These are phyloP conservation scores for Camellia lanceoleosa DNA, from an alignment of 148 eudicot species.

Conservation along the genomic window DNA sequence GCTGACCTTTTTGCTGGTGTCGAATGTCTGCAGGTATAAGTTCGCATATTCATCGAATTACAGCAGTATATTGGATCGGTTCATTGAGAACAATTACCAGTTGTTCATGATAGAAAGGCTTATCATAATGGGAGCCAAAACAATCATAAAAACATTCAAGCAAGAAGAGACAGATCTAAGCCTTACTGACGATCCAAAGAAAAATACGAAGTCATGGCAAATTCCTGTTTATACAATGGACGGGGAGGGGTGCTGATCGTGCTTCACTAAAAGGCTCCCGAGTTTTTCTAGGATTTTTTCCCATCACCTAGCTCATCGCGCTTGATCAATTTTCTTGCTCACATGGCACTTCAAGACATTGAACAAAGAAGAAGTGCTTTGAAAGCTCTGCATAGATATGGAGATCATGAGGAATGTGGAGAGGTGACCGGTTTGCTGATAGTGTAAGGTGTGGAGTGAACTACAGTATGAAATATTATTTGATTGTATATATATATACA, in stretches of 20 bases:
- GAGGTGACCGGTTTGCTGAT: neutral
- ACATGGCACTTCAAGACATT: neutral
- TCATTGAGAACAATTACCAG: slow-evolving; percentile 85
- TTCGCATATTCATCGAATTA: slow-evolving; percentile 89
- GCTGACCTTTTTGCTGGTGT: neutral
- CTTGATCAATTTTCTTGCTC: slow-evolving; percentile 11
- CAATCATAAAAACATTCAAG: slow-evolving; percentile 69
- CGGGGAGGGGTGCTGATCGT: slow-evolving; percentile 43
- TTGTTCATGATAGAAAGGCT: slow-evolving; percentile 94
- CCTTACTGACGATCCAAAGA: slow-evolving; percentile 85
- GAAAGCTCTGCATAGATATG: slow-evolving; percentile 5
- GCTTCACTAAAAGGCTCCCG: neutral
- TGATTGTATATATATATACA: neutral
- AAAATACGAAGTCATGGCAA: slow-evolving; percentile 72
- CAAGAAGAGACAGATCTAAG: slow-evolving; percentile 69
- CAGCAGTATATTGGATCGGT: slow-evolving; percentile 60
- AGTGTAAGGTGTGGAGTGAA: neutral
- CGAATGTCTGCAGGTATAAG: slow-evolving; percentile 55
- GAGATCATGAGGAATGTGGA: neutral
- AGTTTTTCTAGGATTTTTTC: neutral
- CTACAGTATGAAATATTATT: neutral
- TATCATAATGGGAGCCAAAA: slow-evolving; percentile 80
- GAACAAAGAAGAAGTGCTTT: neutral
- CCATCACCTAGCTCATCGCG: neutral
- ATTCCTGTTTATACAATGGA: slow-evolving; percentile 62